Base-by-base conservation (phyloP, 352 stramenopile genomes). In the Stramenopiles sp. region DNA sequence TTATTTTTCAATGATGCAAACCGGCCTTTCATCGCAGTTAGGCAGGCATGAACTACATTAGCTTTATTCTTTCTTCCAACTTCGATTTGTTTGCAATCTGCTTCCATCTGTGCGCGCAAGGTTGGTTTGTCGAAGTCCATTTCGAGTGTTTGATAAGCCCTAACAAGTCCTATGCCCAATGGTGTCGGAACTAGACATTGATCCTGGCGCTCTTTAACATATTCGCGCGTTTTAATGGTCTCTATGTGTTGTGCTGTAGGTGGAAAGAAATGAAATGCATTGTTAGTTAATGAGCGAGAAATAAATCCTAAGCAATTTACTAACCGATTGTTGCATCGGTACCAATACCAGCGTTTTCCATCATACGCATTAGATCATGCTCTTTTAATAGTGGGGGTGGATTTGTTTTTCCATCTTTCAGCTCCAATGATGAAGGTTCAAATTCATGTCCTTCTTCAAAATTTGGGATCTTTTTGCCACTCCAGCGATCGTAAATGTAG, bases 291-390 rank as follows among this genome's bases (percentile, higher is more conserved):
- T n/a, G n/a, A n/a, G n/a, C n/a, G n/a, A n/a, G n/a, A n/a, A n/a
- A n/a, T n/a, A n/a, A n/a, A n/a, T n/a, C n/a, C n/a, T n/a, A n/a
- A n/a, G n/a, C n/a, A n/a, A n/a, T n/a, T n/a, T n/a, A n/a, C n/a
- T n/a, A n/a, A n/a, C n/a, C n/a, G n/a, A n/a, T 94, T 27, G 83
- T 89, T 0, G 89, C 89, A 82, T 92, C 89, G 7, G 89, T 92
- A 22, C 89, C 90, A 80, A 95, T 94, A 7, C 89, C 89, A 82
- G 92, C 82, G 55, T 89, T 88, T 84, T 95, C 90, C 90, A 95
- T 95, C 71, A 89, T 85, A 7, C 85, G 84, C 80, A 95, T 93
- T 32, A 95, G 84, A 80, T 94, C 90, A 29, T 86, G 89, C 81
- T 95, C 90, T 30, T 87, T 92, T 0, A 95, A 82, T 82, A 91